phyloP scores from a whole-genome alignment of 805 yeast species.

The Saccharomyces mikatae region DNA sequence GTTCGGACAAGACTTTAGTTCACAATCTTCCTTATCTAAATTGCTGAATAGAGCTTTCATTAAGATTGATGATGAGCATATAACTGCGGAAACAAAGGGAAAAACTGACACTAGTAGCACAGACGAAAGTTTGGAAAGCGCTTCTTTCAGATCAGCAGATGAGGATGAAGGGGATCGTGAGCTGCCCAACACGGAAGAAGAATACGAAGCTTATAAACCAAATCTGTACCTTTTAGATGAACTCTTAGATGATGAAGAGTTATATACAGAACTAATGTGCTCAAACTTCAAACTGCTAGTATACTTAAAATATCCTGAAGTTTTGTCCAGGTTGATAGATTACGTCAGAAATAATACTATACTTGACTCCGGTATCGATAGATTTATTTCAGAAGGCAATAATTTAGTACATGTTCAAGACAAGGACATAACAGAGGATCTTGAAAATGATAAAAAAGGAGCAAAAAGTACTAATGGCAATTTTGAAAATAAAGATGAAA shows the following conservation, averaged over 20 bases:
- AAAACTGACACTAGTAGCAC: background rate
- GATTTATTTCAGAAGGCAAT: constrained; percentile 7
- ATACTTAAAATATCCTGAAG: constrained; percentile 69
- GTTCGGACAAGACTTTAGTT: constrained; percentile 48
- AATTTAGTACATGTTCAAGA: constrained; percentile 8
- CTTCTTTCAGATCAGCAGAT: constrained; percentile 24
- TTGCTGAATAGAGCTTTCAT: constrained; percentile 34
- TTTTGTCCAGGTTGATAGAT: constrained; percentile 59
- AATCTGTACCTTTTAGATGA: constrained; percentile 42
- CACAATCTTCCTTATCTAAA: constrained; percentile 47
- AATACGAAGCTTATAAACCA: constrained; percentile 34
- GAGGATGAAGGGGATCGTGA: constrained; percentile 7
- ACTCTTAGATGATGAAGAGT: constrained; percentile 64
- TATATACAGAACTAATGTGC: constrained; percentile 63
- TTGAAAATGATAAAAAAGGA: constrained; percentile 5
- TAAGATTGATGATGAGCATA: constrained; percentile 13
- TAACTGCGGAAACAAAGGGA: background rate
- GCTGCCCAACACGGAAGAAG: constrained; percentile 30
- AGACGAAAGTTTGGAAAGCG: constrained; percentile 29
- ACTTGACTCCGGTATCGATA: constrained; percentile 19
- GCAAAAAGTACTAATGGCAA: constrained; percentile 5
- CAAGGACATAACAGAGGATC: constrained; percentile 7
- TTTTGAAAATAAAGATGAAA: constrained; percentile 10
- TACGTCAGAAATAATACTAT: constrained; percentile 43
- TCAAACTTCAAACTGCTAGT: constrained; percentile 72